Evolutionary conservation across 1,284 basidiomycete genomes (phyloP), one percentile per base, ranked within the genome.

Genomic region (Pholiota adiposa): DNA sequence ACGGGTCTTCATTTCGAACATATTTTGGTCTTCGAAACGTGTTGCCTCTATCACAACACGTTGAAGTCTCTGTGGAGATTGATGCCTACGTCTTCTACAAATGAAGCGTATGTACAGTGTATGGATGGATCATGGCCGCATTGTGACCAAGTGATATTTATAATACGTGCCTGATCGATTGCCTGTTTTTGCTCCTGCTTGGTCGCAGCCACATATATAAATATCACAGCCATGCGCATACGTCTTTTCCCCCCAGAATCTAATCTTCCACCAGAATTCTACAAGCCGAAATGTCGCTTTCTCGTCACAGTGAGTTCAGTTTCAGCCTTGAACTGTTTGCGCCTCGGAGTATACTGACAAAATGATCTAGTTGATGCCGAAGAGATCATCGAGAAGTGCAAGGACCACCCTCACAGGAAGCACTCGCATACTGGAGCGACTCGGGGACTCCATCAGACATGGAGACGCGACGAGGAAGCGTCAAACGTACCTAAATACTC

Each of bases 391-490:
- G 69, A 73, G 58, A 69, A 69, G 52, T 70, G 67, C 63, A 78
- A 74, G 55, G 75, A 77, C 16, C 76, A 77, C 58, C 75, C 72
- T 4, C 75, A 76, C 53, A 70, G 68, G 57, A 75, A 74, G 62
- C 71, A 77, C 54, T 51, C 71, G 0, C 63, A 55, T 7, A 54
- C 70, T 21, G 66, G 65, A 16, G 65, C 70, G 11, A 67, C 70
- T 16, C 68, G 67, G 40, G 67, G 68, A 6, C 56, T 70, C 3
- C 73, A 75, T 41, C 72, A 75, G 51, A 75, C 75, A 27, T 78
- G 76, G 74, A 71, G 72, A 25, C 77, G 78, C 55, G 77, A 80
- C 54, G 76, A 77, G 61, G 78, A 79, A 56, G 75, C 72, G 11
- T 69, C 73, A 2, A 53, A 56, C 2, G 67, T 72, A 3, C 72